Percentiles rank a stretch among this genome's conserved stretches.
These are phyloP conservation scores for Bretschneidera sinensis DNA, from an alignment of 345 rosid genomes.

Conservation along the genomic window DNA sequence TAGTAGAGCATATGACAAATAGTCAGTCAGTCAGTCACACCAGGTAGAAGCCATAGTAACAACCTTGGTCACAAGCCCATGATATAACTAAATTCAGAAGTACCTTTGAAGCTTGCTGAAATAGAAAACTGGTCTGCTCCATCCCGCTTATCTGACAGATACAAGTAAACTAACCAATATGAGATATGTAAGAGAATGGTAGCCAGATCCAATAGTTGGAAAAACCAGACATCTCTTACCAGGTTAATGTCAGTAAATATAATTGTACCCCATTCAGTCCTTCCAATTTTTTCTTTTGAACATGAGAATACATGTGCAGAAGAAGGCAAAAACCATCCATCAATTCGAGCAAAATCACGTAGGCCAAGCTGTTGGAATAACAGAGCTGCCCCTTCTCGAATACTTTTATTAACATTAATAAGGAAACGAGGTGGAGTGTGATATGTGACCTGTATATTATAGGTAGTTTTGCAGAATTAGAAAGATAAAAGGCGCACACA, in stretches of 20 bases:
- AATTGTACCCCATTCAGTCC: constrained; percentile 40
- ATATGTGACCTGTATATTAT: constrained; percentile 70
- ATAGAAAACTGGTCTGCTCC: constrained; percentile 97
- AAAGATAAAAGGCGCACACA: constrained; percentile 13
- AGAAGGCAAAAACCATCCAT: constrained; percentile 92
- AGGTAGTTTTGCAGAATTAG: constrained; percentile 10
- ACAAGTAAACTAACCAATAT: constrained; percentile 13
- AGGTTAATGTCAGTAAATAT: constrained; percentile 85
- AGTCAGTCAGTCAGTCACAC: neutral
- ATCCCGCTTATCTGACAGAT: constrained; percentile 85
- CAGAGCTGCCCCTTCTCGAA: constrained; percentile 78
- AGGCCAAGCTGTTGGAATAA: constrained; percentile 70
- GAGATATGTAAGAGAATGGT: neutral
- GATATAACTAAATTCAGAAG: neutral
- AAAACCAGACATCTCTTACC: constrained; percentile 38
- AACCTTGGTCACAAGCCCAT: constrained; percentile 4
- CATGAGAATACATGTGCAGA: constrained; percentile 31
- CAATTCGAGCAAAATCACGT: constrained; percentile 88
- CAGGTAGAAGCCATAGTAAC: constrained; percentile 8
- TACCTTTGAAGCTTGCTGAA: constrained; percentile 99
- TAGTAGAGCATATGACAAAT: neutral
- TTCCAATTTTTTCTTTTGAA: constrained; percentile 41
- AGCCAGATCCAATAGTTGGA: neutral
- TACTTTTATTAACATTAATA: constrained; percentile 53
- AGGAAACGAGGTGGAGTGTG: constrained; percentile 97